Evolutionary conservation across 2,329 filamentous ascomycete species (phyloP).

Genomic region (Monascus ruber): DNA sequence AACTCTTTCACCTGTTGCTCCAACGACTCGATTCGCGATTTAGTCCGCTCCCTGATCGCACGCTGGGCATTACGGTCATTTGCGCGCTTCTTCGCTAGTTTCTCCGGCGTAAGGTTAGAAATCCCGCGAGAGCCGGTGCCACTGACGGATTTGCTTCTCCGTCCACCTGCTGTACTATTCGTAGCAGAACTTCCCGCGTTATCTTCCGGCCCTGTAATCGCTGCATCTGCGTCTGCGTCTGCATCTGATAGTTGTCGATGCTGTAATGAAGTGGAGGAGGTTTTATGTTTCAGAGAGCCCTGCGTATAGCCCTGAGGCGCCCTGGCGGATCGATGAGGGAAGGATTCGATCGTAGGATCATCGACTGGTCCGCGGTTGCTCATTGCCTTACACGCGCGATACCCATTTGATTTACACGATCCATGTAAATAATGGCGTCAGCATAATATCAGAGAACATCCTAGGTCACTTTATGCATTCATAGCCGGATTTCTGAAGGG

Average conservation of each 20-base stretch:
- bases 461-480: no score
- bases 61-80: slow-evolving; percentile 85
- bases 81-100: slow-evolving; percentile 78
- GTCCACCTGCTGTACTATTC: slow-evolving; percentile 15
- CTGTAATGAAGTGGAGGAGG: slow-evolving; percentile 12
- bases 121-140: slow-evolving; percentile 55
- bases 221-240: slow-evolving; percentile 3
- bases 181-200: slow-evolving; percentile 8
- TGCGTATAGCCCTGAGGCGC: slow-evolving; percentile 5
- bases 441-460: no score
- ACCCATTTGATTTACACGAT: slow-evolving; percentile 16
- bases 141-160: slow-evolving; percentile 31
- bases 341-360: slow-evolving; percentile 14
- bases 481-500: no score
- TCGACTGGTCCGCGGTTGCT: slow-evolving; percentile 18
- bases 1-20: slow-evolving; percentile 64
- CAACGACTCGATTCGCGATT: slow-evolving; percentile 63
- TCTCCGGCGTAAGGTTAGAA: slow-evolving; percentile 75
- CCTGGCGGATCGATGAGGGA: slow-evolving; percentile 10
- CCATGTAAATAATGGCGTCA: slow-evolving; percentile 4
- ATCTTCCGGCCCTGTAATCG: slow-evolving; percentile 14
- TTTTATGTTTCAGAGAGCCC: slow-evolving; percentile 13
- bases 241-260: no score
- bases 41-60: slow-evolving; percentile 72
- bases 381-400: slow-evolving; percentile 22